Evolutionary conservation across 352 stramenopile species (phyloP).

Genomic region (Globisporangium carolinianum): DNA sequence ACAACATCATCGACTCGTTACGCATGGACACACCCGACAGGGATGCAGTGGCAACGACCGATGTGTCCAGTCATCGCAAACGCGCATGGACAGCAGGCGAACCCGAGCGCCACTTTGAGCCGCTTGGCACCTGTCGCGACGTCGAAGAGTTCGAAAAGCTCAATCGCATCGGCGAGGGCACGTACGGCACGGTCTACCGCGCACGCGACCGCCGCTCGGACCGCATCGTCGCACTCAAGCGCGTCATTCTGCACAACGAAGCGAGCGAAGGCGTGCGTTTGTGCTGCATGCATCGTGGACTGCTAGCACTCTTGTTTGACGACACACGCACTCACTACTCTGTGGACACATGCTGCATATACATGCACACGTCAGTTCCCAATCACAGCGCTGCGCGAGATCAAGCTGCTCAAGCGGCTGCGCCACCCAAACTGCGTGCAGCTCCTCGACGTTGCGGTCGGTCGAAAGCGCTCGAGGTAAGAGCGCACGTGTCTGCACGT

Average conservation of each 20-base stretch:
- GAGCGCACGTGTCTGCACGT: background rate
- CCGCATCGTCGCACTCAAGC: conserved; percentile 88
- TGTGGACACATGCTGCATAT: background rate
- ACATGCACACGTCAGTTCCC: conserved; percentile 36
- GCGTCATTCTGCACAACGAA: conserved; percentile 90
- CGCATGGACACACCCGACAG: too few species aligned
- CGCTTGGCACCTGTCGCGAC: conserved; percentile 41
- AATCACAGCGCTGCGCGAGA: conserved; percentile 70
- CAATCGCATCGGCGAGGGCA: conserved; percentile 77
- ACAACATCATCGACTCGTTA: too few species aligned
- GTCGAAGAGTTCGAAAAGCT: conserved; percentile 70
- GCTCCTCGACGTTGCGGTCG: conserved; percentile 66
- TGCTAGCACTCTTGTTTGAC: background rate
- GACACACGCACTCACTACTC: too few species aligned
- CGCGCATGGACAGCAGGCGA: conserved; percentile 9
- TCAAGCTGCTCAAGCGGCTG: conserved; percentile 65
- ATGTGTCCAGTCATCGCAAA: background rate
- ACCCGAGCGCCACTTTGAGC: conserved; percentile 30
- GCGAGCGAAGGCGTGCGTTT: conserved; percentile 73
- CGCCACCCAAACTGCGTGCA: conserved; percentile 67
- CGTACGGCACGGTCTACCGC: conserved; percentile 88
- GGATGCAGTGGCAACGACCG: background rate
- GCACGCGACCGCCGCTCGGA: conserved; percentile 57
- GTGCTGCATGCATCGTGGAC: background rate
- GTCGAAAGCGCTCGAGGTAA: conserved; percentile 53